Evolutionary conservation across 2,329 filamentous ascomycete genomes (phyloP).

Genomic region (Xylaria sp.): DNA sequence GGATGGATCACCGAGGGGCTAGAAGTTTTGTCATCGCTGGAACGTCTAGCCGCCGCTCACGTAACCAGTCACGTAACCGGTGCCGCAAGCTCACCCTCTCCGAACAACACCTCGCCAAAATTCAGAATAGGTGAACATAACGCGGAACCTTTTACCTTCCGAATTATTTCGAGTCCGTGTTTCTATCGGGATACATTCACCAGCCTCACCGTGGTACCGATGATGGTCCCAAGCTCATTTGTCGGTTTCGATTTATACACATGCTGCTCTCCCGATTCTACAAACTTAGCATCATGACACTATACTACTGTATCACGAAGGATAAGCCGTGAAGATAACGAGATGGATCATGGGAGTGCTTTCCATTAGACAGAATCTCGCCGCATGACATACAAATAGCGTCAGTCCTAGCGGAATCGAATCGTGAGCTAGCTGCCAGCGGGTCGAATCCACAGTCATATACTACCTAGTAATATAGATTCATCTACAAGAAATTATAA

Average conservation of each 20-base stretch:
- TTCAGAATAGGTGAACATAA: background rate
- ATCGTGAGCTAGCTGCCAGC: background rate
- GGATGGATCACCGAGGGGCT: too few relatives aligned
- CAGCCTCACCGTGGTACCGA: background rate
- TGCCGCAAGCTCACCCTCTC: background rate
- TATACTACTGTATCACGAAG: background rate
- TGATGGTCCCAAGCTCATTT: background rate
- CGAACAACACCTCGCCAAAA: background rate
- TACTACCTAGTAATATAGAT: background rate
- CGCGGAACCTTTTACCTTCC: background rate
- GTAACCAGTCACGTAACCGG: slow-evolving; percentile 28
- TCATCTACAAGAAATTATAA: background rate
- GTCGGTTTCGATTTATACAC: background rate
- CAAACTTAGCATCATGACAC: background rate
- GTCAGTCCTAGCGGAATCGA: too few relatives aligned
- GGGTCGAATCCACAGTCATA: background rate
- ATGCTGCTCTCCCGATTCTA: background rate
- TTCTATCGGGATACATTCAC: background rate
- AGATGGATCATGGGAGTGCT: background rate
- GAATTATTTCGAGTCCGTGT: background rate
- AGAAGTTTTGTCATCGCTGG: slow-evolving; percentile 26
- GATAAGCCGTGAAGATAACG: too few relatives aligned
- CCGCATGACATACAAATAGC: background rate
- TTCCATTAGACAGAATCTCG: background rate
- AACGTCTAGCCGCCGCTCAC: background rate